These are phyloP conservation scores for Phascolomyces articulosus DNA, from an alignment of 371 early-diverging fungal species.

Conservation along the genomic window DNA sequence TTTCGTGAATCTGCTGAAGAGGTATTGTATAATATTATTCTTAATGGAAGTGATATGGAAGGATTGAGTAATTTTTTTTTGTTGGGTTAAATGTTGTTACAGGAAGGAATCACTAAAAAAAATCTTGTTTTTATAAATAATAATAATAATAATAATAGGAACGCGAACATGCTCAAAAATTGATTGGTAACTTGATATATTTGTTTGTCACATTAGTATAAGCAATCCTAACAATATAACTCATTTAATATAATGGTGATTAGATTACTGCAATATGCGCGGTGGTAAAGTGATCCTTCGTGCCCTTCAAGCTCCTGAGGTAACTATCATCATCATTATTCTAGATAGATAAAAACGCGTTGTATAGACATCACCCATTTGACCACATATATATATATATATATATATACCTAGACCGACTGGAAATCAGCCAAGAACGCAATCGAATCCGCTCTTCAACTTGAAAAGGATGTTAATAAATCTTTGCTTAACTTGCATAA, in stretches of 20 bases:
- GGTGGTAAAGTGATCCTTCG: constrained; percentile 58
- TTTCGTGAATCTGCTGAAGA: constrained; percentile 59
- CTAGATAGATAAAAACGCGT: no score
- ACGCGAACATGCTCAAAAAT: constrained; percentile 60
- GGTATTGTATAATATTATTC: constrained; percentile 21
- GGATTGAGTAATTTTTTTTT: no score
- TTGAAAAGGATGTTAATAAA: constrained; percentile 76
- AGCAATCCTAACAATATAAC: no score
- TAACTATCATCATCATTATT: no score
- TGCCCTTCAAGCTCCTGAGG: constrained; percentile 57
- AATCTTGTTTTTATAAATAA: no score
- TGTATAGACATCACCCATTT: no score
- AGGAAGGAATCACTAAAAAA: no score
- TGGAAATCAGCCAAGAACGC: constrained; percentile 71
- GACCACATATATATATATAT: no score
- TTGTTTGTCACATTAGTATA: no score
- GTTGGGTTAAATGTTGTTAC: no score
- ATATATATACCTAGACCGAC: constrained; percentile 39
- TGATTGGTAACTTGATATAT: constrained; percentile 37
- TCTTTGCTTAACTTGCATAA: constrained; percentile 68
- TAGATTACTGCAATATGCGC: constrained; percentile 56
- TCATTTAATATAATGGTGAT: no score
- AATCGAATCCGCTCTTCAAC: constrained; percentile 67
- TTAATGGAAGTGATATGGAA: no score
- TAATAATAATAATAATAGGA: constrained; percentile 45